Evolutionary conservation across 2,329 filamentous ascomycete species (phyloP), one percentile per base, ranked within the genome.

Genomic region (Penicillium janthinellum): DNA sequence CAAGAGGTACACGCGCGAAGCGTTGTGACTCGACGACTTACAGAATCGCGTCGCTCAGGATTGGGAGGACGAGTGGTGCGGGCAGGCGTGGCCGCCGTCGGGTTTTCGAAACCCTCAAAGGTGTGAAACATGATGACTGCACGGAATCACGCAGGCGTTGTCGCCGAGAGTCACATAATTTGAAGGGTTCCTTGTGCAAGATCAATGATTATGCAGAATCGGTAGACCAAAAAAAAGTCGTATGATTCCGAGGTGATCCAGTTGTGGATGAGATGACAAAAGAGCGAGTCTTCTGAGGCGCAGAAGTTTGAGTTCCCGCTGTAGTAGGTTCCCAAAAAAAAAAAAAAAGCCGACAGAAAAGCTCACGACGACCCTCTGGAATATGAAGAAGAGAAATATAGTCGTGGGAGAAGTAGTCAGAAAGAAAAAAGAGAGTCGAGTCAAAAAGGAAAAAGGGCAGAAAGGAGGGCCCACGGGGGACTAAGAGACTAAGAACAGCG

Each of bases 1-100:
- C 90, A 92, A 68, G 90, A 89, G 50, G 89, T 87, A 73, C 89
- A 92, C 39, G 89, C 89, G 11, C 76, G 74, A 15, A 77, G 65
- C 6, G 75, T 78, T 10, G 76, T 78, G 38, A 77, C 73, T 56
- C 76, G 66, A 11, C 72, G 72, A 39, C 70, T 69, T 35, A 73
- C 62, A 1, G 73, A 75, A 45, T 67, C 70, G 50, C 75, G 72
- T 39, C 75, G 74, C 39, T 77, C 72, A 11, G 65, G 67, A 25
- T 57, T 70, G 37, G 71, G 69, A 54, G 71, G 69, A 54, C 70
- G 70, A 35, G 59, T 63, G 45, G 60, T 63, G 48, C 70, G 69
- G 52, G 66, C 66, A 41, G 71, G 63, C 25, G 70, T 69, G 55
- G 69, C 64, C 58, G 61, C 57, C 17, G 66, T 63, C 11, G 73